Conservation (phyloP, 345 rosid species). For the Garcia nutans region DNA sequence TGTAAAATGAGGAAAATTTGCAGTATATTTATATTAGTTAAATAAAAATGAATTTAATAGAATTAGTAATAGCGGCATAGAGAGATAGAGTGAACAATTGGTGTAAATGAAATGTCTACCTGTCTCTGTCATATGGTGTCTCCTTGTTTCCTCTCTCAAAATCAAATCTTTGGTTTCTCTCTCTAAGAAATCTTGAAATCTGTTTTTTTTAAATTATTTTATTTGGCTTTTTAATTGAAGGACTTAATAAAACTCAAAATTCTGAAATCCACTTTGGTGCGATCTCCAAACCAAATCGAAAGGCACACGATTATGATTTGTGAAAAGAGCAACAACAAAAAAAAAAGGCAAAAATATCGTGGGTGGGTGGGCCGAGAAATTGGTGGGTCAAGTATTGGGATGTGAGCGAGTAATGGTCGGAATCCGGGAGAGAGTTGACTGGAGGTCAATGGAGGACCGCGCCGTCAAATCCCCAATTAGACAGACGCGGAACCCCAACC, state of each 20-base stretch:
- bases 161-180: conserved; percentile 57
- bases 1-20: background rate
- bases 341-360: background rate
- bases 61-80: no score
- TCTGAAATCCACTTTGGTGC: conserved; percentile 60
- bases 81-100: no score
- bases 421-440: conserved; percentile 21
- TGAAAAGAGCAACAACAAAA: no score
- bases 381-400: conserved; percentile 17
- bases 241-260: conserved; percentile 32
- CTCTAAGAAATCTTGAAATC: conserved; percentile 43
- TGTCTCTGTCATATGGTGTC: conserved; percentile 16
- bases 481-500: conserved; percentile 18
- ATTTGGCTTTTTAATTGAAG: background rate
- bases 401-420: conserved; percentile 15
- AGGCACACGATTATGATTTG: background rate
- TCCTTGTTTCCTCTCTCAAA: conserved; percentile 26
- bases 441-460: conserved; percentile 33
- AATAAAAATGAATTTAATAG: no score
- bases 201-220: conserved; percentile 8
- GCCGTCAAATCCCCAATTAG: conserved; percentile 28
- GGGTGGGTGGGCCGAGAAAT: conserved; percentile 7
- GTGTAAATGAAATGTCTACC: conserved; percentile 14
- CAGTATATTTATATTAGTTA: no score
- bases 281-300: conserved; percentile 27